Evolutionary conservation across 345 rosid species (phyloP).

Genomic region (Gossypium stocksii): DNA sequence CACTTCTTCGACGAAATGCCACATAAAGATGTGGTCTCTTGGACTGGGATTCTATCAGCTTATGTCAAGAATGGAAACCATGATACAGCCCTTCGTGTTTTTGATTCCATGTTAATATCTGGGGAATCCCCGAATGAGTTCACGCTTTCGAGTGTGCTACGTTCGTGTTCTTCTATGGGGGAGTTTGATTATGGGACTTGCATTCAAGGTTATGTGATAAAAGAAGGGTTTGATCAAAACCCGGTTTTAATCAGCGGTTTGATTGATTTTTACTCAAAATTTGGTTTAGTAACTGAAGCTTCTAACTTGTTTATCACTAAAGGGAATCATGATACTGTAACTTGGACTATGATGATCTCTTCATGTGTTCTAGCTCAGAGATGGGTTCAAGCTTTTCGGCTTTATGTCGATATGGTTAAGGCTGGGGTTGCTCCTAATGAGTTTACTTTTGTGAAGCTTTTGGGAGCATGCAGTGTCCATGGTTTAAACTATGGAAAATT

Average conservation of each 20-base stretch:
- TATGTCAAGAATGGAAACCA: conserved; percentile 36
- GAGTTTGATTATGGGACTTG: conserved; percentile 37
- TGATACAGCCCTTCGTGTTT: conserved; percentile 36
- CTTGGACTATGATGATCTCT: conserved; percentile 71
- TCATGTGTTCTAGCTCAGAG: conserved; percentile 41
- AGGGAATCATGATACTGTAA: conserved; percentile 43
- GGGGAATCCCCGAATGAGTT: conserved; percentile 50
- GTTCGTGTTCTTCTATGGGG: conserved; percentile 47
- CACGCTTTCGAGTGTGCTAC: conserved; percentile 54
- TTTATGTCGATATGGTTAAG: conserved; percentile 48
- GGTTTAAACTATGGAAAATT: conserved; percentile 46
- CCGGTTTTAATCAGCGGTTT: conserved; percentile 39
- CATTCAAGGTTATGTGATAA: conserved; percentile 43
- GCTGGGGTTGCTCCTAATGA: conserved; percentile 51
- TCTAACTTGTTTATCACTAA: conserved; percentile 33
- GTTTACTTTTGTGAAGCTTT: conserved; percentile 56
- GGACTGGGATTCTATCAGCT: conserved; percentile 59
- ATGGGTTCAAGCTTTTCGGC: conserved; percentile 42
- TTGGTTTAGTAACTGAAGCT: conserved; percentile 37
- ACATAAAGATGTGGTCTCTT: conserved; percentile 51
- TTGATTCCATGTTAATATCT: conserved; percentile 38
- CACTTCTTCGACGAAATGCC: conserved; percentile 75
- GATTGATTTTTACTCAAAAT: conserved; percentile 58
- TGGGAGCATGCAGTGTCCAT: conserved; percentile 38
- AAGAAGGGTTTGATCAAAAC: conserved; percentile 51